A percentile compares a stretch with the other conserved stretches of the same genome.
Conservation (phyloP, 352 stramenopile species). For the Stramenopiles sp. region DNA sequence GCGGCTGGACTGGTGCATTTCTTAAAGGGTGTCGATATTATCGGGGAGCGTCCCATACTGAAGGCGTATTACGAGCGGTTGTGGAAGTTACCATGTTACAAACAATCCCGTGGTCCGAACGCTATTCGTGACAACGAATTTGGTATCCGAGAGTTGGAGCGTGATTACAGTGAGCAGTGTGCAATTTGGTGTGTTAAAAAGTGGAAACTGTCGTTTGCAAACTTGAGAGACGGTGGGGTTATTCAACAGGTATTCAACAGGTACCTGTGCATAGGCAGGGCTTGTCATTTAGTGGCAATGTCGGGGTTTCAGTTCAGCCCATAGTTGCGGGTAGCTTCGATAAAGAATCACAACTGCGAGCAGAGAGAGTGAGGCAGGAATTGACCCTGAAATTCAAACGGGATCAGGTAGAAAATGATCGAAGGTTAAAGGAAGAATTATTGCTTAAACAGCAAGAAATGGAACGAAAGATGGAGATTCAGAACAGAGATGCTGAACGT, state of each 20-base stretch:
- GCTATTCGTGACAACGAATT: neutral
- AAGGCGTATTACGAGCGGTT: neutral
- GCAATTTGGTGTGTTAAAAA: neutral
- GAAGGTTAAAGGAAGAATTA: neutral
- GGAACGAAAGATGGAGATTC: neutral
- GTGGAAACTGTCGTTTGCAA: neutral
- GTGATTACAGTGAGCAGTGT: neutral
- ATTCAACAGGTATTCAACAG: neutral
- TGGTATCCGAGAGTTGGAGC: neutral
- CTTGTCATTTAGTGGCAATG: neutral
- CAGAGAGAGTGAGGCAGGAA: neutral
- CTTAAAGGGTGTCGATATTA: neutral
- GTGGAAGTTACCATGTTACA: neutral
- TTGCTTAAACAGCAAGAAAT: neutral
- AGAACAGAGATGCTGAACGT: neutral
- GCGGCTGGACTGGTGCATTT: neutral
- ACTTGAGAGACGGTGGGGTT: neutral
- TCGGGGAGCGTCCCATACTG: neutral
- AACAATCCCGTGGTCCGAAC: neutral
- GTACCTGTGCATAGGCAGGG: neutral
- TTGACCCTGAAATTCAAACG: neutral
- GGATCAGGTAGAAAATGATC: neutral
- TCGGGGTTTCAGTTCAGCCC: neutral
- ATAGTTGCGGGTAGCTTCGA: neutral
- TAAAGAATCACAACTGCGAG: neutral